Conservation (phyloP, 768 basidiomycete species). For the Dioszegia hungarica region DNA sequence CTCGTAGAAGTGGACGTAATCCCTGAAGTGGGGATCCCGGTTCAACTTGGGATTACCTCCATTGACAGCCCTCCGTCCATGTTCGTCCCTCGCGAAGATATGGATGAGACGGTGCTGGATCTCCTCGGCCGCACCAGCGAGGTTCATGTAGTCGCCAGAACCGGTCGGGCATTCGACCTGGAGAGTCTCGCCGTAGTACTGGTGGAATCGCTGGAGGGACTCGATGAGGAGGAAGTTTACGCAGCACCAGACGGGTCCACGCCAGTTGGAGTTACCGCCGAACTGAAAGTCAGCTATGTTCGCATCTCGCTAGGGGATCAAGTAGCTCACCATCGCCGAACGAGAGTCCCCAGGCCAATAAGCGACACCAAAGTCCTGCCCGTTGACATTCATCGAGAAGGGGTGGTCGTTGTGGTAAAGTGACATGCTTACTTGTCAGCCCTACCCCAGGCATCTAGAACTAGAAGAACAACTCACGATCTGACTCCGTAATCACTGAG, state of each 20-base stretch:
- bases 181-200: constrained; percentile 85
- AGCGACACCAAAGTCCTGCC: constrained; percentile 80
- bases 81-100: constrained; percentile 87
- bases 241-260: constrained; percentile 85
- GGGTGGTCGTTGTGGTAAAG: constrained; percentile 85
- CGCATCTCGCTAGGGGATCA: not conserved
- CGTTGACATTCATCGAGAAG: constrained; percentile 91
- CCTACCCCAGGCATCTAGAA: not conserved
- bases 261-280: constrained; percentile 85
- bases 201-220: constrained; percentile 85
- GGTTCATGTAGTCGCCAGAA: constrained; percentile 95
- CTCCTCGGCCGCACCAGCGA: constrained; percentile 89
- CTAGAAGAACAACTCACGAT: constrained; percentile 61
- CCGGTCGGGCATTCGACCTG: constrained; percentile 95
- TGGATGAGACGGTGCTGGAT: constrained; percentile 99
- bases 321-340: constrained; percentile 67
- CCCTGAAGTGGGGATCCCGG: constrained; percentile 88
- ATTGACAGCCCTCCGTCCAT: constrained; percentile 83
- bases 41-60: constrained; percentile 83
- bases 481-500: constrained; percentile 90
- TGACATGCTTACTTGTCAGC: constrained; percentile 61
- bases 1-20: constrained; percentile 95
- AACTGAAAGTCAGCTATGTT: constrained; percentile 20
- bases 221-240: constrained; percentile 95
- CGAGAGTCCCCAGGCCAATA: constrained; percentile 99